phyloP scores from a whole-genome alignment of 768 basidiomycete species.

The Collybia sordida region DNA sequence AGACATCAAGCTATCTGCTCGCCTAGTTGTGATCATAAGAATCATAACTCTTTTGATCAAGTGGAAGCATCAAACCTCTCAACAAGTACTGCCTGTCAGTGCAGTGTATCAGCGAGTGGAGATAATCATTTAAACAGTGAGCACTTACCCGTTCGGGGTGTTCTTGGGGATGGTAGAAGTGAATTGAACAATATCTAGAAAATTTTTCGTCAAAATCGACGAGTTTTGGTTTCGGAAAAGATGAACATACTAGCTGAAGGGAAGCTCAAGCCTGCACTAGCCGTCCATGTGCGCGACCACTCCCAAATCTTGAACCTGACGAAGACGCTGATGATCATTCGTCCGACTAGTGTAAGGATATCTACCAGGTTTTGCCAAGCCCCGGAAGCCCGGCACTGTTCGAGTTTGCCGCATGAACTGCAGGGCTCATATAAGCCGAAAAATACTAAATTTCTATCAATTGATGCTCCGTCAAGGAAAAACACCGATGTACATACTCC shows the following conservation, averaged over 20 bases:
- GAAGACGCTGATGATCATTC: neutral
- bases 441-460: constrained; percentile 19
- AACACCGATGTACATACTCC: constrained; percentile 17
- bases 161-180: constrained; percentile 33
- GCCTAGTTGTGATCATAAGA: constrained; percentile 2
- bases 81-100: constrained; percentile 26
- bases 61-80: constrained; percentile 12
- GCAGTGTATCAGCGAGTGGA: neutral
- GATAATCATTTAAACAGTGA: neutral
- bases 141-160: constrained; percentile 28
- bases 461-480: neutral
- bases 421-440: constrained; percentile 31
- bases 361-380: constrained; percentile 36
- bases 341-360: neutral
- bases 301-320: constrained; percentile 43
- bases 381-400: constrained; percentile 39
- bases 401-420: constrained; percentile 31
- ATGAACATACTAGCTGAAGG: constrained; percentile 23
- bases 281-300: constrained; percentile 27
- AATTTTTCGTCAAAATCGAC: neutral
- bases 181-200: constrained; percentile 26
- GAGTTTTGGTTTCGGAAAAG: neutral
- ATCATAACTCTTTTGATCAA: neutral
- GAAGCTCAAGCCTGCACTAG: constrained; percentile 29
- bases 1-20: constrained; percentile 38